Conservation (phyloP, 306 rosid species). For the Quercus ilex region DNA sequence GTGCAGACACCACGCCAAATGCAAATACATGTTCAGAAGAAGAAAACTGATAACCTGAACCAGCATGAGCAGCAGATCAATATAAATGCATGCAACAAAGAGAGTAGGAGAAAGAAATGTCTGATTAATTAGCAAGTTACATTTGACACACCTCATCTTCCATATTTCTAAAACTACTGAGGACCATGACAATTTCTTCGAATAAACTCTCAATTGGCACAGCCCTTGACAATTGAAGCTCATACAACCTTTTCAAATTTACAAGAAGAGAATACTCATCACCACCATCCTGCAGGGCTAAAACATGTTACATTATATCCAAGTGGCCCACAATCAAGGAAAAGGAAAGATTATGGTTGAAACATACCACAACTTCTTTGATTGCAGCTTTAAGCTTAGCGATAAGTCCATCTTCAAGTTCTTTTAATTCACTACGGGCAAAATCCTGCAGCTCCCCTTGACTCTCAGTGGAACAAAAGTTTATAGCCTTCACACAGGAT, state of each 20-base stretch:
- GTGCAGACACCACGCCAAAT: slow-evolving; percentile 73
- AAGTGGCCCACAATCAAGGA: slow-evolving; percentile 21
- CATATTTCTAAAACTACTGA: slow-evolving; percentile 57
- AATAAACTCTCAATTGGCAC: slow-evolving; percentile 60
- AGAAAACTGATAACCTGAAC: slow-evolving; percentile 80
- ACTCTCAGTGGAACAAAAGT: slow-evolving; percentile 71
- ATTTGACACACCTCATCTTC: slow-evolving; percentile 71
- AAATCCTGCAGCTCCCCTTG: slow-evolving; percentile 92
- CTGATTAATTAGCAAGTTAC: slow-evolving; percentile 13
- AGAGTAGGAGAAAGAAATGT: slow-evolving; percentile 11
- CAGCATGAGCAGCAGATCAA: slow-evolving; percentile 29
- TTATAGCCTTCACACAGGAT: slow-evolving; percentile 75
- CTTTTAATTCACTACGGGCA: slow-evolving; percentile 72
- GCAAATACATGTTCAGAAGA: slow-evolving; percentile 68
- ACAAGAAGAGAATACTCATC: slow-evolving; percentile 97
- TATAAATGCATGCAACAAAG: slow-evolving; percentile 13
- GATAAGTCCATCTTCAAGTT: slow-evolving; percentile 74
- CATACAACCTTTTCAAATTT: slow-evolving; percentile 87
- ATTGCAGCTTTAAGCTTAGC: slow-evolving; percentile 73
- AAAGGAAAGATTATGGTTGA: slow-evolving; percentile 12
- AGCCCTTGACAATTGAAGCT: slow-evolving; percentile 68
- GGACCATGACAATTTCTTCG: slow-evolving; percentile 64
- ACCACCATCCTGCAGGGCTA: slow-evolving; percentile 77
- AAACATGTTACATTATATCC: slow-evolving; percentile 25
- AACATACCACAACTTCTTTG: slow-evolving; percentile 76